Evolutionary conservation across 148 eudicot genomes (phyloP).

Genomic region (Silene uniflora): DNA sequence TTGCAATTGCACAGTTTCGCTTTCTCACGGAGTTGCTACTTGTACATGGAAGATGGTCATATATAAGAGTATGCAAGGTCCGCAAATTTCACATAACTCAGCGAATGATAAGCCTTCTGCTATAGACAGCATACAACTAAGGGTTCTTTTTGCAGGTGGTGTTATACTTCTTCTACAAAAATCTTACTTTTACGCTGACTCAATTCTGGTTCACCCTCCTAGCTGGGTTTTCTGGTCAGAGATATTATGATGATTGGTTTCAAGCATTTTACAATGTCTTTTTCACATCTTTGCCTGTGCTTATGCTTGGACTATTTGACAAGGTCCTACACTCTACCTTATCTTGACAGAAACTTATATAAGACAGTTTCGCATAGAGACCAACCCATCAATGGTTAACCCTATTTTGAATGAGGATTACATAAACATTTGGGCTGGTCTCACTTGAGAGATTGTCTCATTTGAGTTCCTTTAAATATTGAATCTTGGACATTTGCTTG

Average conservation of each 20-base stretch:
- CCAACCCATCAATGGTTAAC: background rate
- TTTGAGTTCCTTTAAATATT: too few relatives aligned
- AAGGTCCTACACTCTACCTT: slow-evolving; percentile 48
- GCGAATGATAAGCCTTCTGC: background rate
- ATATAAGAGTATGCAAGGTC: slow-evolving; percentile 93
- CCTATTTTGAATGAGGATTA: too few relatives aligned
- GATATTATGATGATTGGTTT: slow-evolving; percentile 98
- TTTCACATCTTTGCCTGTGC: slow-evolving; percentile 88
- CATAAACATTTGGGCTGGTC: background rate
- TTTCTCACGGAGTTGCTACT: slow-evolving; percentile 90
- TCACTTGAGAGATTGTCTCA: background rate
- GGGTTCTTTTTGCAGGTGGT: slow-evolving; percentile 66
- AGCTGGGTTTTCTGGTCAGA: slow-evolving; percentile 95
- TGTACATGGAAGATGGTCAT: slow-evolving; percentile 98
- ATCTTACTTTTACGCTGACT: slow-evolving; percentile 80
- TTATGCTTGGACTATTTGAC: slow-evolving; percentile 85
- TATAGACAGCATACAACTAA: background rate
- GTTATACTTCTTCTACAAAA: slow-evolving; percentile 89
- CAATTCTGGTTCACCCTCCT: slow-evolving; percentile 96
- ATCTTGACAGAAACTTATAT: background rate
- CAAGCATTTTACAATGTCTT: slow-evolving; percentile 91
- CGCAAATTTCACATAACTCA: slow-evolving; percentile 4
- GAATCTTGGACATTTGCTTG: background rate
- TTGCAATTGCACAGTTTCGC: slow-evolving; percentile 96
- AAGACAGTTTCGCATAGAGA: background rate